Evolutionary conservation across 176 grass and related monocot species (phyloP).

Genomic region (Ensete ventricosum): DNA sequence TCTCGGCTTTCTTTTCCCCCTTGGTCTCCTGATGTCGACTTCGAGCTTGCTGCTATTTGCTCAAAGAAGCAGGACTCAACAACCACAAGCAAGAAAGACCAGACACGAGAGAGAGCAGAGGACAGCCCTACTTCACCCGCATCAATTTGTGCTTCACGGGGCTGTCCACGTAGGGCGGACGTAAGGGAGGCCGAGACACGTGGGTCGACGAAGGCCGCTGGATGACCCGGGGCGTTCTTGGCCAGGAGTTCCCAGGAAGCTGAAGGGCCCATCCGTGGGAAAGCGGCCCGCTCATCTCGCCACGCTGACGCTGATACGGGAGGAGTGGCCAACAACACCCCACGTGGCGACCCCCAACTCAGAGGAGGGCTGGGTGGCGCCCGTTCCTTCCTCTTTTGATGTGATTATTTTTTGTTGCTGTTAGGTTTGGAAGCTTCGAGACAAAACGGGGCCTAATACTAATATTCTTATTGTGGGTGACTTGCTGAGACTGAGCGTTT

Average conservation of each 20-base stretch:
- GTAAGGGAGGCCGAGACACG: constrained; percentile 26
- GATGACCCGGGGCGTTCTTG: constrained; percentile 23
- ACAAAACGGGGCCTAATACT: no score
- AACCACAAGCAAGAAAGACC: neutral
- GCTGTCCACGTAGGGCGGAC: constrained; percentile 54
- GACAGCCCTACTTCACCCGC: constrained; percentile 38
- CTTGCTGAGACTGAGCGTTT: no score
- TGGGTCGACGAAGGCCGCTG: constrained; percentile 35
- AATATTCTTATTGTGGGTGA: no score
- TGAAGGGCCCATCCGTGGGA: neutral
- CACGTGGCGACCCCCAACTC: no score
- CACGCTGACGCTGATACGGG: neutral
- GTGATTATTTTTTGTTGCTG: no score
- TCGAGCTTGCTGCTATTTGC: neutral
- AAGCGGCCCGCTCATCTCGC: no score
- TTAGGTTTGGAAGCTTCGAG: no score
- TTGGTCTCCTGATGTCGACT: neutral
- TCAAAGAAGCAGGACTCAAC: neutral
- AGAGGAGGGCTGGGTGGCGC: no score
- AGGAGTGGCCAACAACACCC: constrained; percentile 33
- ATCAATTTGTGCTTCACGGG: constrained; percentile 56
- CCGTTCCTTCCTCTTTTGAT: no score
- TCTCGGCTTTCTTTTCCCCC: neutral
- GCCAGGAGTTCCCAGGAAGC: constrained; percentile 56
- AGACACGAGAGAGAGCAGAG: neutral